Base-by-base conservation (phyloP, 1,284 basidiomycete species). In the Rhodotorula sp. region DNA sequence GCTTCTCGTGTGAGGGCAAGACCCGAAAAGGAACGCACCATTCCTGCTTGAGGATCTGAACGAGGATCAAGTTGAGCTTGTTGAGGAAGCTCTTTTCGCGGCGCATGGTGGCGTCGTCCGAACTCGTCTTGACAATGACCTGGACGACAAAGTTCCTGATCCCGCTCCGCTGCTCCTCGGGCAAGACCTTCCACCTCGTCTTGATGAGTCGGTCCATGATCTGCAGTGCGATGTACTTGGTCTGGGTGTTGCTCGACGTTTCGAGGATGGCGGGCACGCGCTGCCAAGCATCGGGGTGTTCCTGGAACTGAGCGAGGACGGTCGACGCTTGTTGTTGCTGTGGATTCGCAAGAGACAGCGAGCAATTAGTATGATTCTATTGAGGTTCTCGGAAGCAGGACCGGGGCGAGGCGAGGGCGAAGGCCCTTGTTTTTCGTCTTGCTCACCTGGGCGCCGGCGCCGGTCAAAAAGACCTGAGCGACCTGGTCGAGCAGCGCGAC, bases 1-100 rank as follows among this genome's bases (percentile, higher is more conserved):
- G 34, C 34, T 6, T 34, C 34, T 34, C n/a, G n/a, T n/a, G n/a
- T n/a, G n/a, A n/a, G n/a, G n/a, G n/a, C n/a, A n/a, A n/a, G n/a
- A n/a, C n/a, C n/a, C n/a, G n/a, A n/a, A n/a, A n/a, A n/a, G n/a
- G n/a, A n/a, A 64, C 74, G 58, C 19, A 76, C 97, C 97, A 99
- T 81, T 98, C 97, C 85, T 99, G 97, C 83, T 99, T 99, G 77
- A 99, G 85, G 74, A 99, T 97, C 92, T 98, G 80, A 8, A 99
- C 92, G 56, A 99, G 86, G 43, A 95, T 94, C 61, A 98, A 86
- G 81, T 99, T 97, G 75, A 99, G 87, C 84, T 99, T 99, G 82
- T 97, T 95, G 78, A 99, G 82, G 80, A 95, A 98, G 12, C 92
- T 92, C 85, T 93, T 97, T 84, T 99, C 93, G 80, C 91, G 89